phyloP scores from a whole-genome alignment of 805 yeast genomes.

The Kockiozyma suomiensis region DNA sequence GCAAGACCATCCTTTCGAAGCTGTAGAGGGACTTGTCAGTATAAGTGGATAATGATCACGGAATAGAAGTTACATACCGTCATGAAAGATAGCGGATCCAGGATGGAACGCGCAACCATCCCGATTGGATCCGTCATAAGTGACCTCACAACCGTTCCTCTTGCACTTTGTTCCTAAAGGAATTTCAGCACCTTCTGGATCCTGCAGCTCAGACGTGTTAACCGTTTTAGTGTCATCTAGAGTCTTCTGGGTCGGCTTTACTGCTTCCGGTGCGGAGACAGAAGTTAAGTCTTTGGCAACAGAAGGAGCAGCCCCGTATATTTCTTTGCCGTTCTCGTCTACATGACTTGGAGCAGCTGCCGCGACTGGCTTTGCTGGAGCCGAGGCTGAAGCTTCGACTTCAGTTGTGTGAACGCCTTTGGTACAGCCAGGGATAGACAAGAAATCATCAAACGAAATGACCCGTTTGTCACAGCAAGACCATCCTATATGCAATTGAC shows the following conservation, averaged over 20 bases:
- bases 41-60: background rate
- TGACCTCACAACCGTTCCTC: slow-evolving; percentile 33
- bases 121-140: slow-evolving; percentile 31
- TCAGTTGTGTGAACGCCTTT: slow-evolving; percentile 35
- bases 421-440: slow-evolving; percentile 36
- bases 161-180: slow-evolving; percentile 35
- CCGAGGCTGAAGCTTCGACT: slow-evolving; percentile 21
- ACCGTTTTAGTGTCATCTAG: slow-evolving; percentile 18
- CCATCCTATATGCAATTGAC: slow-evolving; percentile 29
- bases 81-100: slow-evolving; percentile 36
- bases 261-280: slow-evolving; percentile 9
- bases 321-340: slow-evolving; percentile 30
- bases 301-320: slow-evolving; percentile 17
- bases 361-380: slow-evolving; percentile 3
- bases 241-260: slow-evolving; percentile 19
- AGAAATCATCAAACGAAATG: slow-evolving; percentile 36
- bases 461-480: slow-evolving; percentile 37
- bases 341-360: slow-evolving; percentile 17
- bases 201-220: slow-evolving; percentile 22
- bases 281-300: background rate
- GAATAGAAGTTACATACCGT: slow-evolving; percentile 13
- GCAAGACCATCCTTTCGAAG: slow-evolving; percentile 39
- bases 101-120: slow-evolving; percentile 36
- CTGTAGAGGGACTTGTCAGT: background rate
- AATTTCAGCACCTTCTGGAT: slow-evolving; percentile 36